phyloP scores from a whole-genome alignment of 1,139 yeast genomes.

The Meyerozyma smithsonii region DNA sequence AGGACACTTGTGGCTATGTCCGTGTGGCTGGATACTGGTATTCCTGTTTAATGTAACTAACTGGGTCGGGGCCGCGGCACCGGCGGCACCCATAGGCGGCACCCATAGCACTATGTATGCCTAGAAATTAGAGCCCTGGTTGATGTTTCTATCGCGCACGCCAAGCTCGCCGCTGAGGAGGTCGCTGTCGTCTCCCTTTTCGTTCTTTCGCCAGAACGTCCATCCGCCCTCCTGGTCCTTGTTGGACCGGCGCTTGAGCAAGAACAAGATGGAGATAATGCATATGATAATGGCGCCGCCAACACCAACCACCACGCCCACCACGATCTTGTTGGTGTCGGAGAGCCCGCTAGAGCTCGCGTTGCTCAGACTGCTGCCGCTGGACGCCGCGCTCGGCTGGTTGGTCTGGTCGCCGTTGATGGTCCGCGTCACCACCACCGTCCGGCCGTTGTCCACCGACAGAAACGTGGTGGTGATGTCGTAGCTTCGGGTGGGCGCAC shows the following conservation, averaged over 20 bases:
- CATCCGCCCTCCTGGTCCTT: slow-evolving; percentile 35
- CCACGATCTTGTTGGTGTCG: slow-evolving; percentile 41
- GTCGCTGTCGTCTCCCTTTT: slow-evolving; percentile 47
- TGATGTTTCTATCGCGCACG: slow-evolving; percentile 39
- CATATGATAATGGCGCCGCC: slow-evolving; percentile 43
- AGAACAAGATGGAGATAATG: slow-evolving; percentile 30
- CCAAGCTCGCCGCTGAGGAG: slow-evolving; percentile 59
- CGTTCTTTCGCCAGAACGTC: slow-evolving; percentile 51
- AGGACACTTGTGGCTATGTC: too few relatives aligned
- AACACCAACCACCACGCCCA: slow-evolving; percentile 49
- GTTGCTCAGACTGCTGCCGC: slow-evolving; percentile 9
- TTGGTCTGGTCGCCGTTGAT: slow-evolving; percentile 20
- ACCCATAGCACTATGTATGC: background rate
- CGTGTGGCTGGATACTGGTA: too few relatives aligned
- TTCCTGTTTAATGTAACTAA: too few relatives aligned
- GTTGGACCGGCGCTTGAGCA: slow-evolving; percentile 30
- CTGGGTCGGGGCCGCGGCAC: too few relatives aligned
- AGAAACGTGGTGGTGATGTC: slow-evolving; percentile 4
- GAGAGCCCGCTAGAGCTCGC: slow-evolving; percentile 33
- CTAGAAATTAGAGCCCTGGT: slow-evolving; percentile 46
- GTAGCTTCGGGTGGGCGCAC: background rate
- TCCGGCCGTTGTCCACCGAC: slow-evolving; percentile 19
- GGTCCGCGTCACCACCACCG: slow-evolving; percentile 37
- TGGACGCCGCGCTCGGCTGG: slow-evolving; percentile 24
- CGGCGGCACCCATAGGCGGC: too few relatives aligned